Evolutionary conservation across 805 yeast species (phyloP), one percentile per base, ranked within the genome.

Genomic region (Schizosaccharomyces octosporus): DNA sequence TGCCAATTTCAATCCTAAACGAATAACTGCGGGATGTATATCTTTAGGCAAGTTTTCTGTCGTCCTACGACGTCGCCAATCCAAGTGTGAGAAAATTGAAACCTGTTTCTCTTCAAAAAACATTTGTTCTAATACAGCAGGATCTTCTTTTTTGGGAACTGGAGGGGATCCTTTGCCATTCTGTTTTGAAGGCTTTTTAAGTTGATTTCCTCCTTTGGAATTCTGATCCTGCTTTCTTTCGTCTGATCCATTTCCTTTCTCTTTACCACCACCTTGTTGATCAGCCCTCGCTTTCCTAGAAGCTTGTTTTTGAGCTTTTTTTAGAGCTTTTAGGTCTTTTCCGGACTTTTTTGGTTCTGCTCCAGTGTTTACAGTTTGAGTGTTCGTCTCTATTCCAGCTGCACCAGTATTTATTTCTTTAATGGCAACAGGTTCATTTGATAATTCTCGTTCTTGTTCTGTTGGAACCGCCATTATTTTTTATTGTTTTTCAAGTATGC

Each of bases 21-120:
- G 76, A 60, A 87, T 74, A 55, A 90, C 82, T 0, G 86, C 80
- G 0, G 97, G 97, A 72, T 93, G 98, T 24, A 90, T 86, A 59
- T 85, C 78, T 63, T 83, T 80, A 77, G 75, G 27, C 79, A 82
- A 63, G 76, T 81, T 63, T 75, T 75, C 61, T 74, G 84, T 72
- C 70, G 72, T 70, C 13, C 75, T 69, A 31, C 70, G 66, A 48
- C 65, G 66, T 5, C 70, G 68, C 57, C 62, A 63, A 27, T 70
- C 73, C 17, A 71, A 72, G 70, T 67, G 79, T 69, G 61, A 72
- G 69, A 68, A 76, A 65, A 64, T 51, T 7, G 57, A 51, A 21
- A 51, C 57, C n/a, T 51, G 57, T 29, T 51, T 51, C 21, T 51
- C 57, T 29, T 51, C 57, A 27, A 51, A 51, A 21, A 51, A 24